Evolutionary conservation across 768 basidiomycete species (phyloP).

Genomic region (Xanthoconium stramineum): DNA sequence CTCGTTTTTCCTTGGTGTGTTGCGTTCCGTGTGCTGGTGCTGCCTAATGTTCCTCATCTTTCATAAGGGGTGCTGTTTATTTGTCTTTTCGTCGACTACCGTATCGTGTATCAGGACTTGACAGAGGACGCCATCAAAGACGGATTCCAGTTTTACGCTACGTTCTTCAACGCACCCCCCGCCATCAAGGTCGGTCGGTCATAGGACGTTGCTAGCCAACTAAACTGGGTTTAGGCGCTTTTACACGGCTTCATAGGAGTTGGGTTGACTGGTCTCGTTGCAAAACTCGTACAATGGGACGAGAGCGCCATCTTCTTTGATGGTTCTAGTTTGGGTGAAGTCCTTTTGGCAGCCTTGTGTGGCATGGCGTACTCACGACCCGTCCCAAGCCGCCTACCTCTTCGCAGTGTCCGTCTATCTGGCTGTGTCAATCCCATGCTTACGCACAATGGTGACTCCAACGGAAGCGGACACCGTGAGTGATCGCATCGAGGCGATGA

Average conservation of each 20-base stretch:
- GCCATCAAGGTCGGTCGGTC: constrained; percentile 76
- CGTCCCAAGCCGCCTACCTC: constrained; percentile 59
- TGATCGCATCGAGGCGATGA: constrained; percentile 76
- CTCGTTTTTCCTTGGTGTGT: constrained; percentile 85
- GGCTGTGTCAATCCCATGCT: constrained; percentile 72
- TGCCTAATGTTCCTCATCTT: not conserved
- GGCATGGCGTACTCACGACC: constrained; percentile 12
- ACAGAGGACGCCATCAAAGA: constrained; percentile 66
- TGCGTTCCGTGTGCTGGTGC: constrained; percentile 19
- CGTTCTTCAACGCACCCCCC: constrained; percentile 89
- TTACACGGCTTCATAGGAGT: constrained; percentile 83
- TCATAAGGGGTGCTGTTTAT: constrained; percentile 72
- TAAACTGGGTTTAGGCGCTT: constrained; percentile 53
- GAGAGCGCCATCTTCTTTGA: constrained; percentile 96
- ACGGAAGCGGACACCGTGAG: constrained; percentile 50
- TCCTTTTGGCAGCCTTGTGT: not conserved
- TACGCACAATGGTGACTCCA: constrained; percentile 73
- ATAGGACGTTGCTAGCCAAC: not conserved
- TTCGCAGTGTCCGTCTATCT: constrained; percentile 79
- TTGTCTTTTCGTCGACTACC: constrained; percentile 85
- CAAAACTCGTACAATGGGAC: constrained; percentile 83
- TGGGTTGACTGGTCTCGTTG: constrained; percentile 68
- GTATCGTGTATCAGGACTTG: constrained; percentile 67
- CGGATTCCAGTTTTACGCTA: constrained; percentile 86
- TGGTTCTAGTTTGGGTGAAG: constrained; percentile 78